These are phyloP conservation scores for Schoenoplectus tabernaemontani DNA, from an alignment of 202 grass and related monocot species.

Conservation along the genomic window DNA sequence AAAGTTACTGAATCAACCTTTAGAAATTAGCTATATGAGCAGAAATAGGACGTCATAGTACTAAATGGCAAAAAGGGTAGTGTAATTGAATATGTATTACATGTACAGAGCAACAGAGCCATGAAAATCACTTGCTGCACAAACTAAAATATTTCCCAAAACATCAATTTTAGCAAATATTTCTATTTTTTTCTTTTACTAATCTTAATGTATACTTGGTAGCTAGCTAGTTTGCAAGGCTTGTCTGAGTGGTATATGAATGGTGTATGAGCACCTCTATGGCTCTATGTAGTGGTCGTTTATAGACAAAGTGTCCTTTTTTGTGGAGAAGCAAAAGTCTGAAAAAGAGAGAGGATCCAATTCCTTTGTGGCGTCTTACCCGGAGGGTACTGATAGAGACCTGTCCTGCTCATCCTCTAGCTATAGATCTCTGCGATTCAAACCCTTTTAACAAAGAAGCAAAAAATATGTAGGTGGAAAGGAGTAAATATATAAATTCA, in stretches of 20 bases:
- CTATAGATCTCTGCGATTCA: not conserved
- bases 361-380: constrained; percentile 17
- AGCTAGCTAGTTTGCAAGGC: too few relatives aligned
- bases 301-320: constrained; percentile 16
- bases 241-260: not conserved
- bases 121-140: not conserved
- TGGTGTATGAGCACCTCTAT: not conserved
- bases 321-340: constrained; percentile 23
- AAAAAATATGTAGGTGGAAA: not conserved
- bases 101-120: not conserved
- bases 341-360: constrained; percentile 7
- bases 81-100: too few relatives aligned
- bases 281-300: not conserved
- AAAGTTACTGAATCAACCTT: not conserved
- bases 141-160: not conserved
- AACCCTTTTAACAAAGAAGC: not conserved
- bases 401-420: constrained; percentile 7
- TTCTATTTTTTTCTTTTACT: not conserved
- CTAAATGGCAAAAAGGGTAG: not conserved
- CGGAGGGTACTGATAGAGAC: constrained; percentile 23
- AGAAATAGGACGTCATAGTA: not conserved
- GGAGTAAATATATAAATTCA: not conserved
- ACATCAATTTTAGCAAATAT: not conserved
- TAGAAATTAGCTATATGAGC: not conserved
- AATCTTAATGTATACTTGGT: not conserved